Evolutionary conservation across 108 stramenopile genomes (phyloP).

Genomic region (Hondaea fermentalgiana): DNA sequence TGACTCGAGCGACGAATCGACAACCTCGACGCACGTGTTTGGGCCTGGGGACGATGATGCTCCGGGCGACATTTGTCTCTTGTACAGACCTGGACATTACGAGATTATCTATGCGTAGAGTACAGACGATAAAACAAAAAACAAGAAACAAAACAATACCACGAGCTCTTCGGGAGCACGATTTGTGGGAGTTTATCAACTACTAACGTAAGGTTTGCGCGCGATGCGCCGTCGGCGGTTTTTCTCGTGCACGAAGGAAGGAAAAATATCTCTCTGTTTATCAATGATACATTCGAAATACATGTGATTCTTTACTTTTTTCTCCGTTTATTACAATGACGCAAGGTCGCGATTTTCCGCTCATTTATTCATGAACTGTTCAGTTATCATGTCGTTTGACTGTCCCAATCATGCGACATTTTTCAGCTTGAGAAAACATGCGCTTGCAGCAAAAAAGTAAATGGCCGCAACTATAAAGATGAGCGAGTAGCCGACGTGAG

Average conservation of each 20-base stretch:
- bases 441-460: background rate
- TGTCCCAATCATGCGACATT: background rate
- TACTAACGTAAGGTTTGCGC: no score
- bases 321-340: no score
- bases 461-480: background rate
- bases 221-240: no score
- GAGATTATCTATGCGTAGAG: conserved; percentile 21
- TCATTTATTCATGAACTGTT: no score
- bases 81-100: conserved; percentile 39
- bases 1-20: conserved; percentile 7
- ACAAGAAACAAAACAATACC: background rate
- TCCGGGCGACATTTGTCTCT: background rate
- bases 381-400: no score
- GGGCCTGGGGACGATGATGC: conserved; percentile 16
- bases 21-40: background rate
- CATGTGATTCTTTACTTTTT: no score
- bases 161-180: no score
- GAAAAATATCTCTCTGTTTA: no score
- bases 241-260: no score
- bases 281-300: no score
- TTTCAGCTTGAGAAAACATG: background rate
- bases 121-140: background rate
- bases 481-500: background rate
- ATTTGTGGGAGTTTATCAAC: no score
- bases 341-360: no score